A percentile compares a stretch with the other conserved stretches of the same genome.
These are phyloP conservation scores for Fragaria vesca DNA, from an alignment of 306 rosid genomes.

Conservation along the genomic window DNA sequence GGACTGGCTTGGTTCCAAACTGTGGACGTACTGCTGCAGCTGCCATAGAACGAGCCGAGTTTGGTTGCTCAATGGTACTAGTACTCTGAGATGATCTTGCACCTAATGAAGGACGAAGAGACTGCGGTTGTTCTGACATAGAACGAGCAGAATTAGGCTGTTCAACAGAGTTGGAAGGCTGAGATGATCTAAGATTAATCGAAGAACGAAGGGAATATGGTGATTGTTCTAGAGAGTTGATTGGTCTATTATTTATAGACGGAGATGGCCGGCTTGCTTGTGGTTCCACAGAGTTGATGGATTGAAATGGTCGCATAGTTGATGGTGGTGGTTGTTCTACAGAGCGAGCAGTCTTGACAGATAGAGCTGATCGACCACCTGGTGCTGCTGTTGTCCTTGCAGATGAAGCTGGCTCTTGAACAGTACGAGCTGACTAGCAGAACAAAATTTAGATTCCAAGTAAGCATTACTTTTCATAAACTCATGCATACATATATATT, in stretches of 20 bases:
- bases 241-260: constrained; percentile 2
- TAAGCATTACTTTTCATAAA: constrained; percentile 10
- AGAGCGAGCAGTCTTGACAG: constrained; percentile 24
- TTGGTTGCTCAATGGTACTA: constrained; percentile 40
- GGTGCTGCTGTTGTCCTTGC: constrained; percentile 7
- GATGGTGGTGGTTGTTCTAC: constrained; percentile 49
- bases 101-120: constrained; percentile 46
- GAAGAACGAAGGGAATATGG: constrained; percentile 13
- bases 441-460: constrained; percentile 21
- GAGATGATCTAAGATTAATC: neutral
- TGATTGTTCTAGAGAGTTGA: neutral
- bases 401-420: constrained; percentile 55
- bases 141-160: constrained; percentile 30
- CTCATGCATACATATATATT: neutral
- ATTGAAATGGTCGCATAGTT: constrained; percentile 36
- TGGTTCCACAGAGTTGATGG: constrained; percentile 26
- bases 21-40: constrained; percentile 36
- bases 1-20: constrained; percentile 53
- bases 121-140: neutral
- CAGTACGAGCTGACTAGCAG: constrained; percentile 47
- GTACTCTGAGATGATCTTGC: constrained; percentile 35
- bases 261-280: neutral
- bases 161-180: neutral
- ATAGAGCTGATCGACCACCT: constrained; percentile 33
- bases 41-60: constrained; percentile 45